A percentile compares a stretch with the other conserved stretches of the same genome.
Conservation (phyloP, 2,329 filamentous ascomycete genomes). For the Conoideocrella luteorostrata region DNA sequence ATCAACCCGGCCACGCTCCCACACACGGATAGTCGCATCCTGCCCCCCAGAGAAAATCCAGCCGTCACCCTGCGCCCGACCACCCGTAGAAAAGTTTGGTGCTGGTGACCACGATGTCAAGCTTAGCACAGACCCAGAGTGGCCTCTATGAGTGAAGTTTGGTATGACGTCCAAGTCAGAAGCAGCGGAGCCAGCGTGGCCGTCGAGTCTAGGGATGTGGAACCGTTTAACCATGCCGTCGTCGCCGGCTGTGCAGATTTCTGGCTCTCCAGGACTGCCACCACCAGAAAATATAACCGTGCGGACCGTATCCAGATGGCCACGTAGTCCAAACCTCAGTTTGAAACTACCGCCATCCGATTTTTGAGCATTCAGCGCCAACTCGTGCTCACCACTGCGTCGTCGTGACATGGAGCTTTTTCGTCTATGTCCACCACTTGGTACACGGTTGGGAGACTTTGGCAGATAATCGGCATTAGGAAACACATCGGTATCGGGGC, state of each 20-base stretch:
- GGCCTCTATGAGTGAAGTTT: conserved; percentile 92
- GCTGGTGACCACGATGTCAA: conserved; percentile 82
- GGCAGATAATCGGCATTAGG: conserved; percentile 72
- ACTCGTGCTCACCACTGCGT: conserved; percentile 61
- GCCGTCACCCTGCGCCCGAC: conserved; percentile 81
- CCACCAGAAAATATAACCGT: conserved; percentile 96
- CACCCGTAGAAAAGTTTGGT: conserved; percentile 83
- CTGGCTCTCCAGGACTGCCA: conserved; percentile 88
- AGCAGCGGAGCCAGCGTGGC: conserved; percentile 41
- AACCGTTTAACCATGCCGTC: conserved; percentile 95
- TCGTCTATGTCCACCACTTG: conserved; percentile 60
- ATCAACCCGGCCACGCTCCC: conserved; percentile 91
- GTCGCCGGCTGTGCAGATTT: conserved; percentile 93
- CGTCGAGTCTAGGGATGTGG: conserved; percentile 80
- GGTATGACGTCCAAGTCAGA: conserved; percentile 86
- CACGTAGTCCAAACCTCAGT: conserved; percentile 82
- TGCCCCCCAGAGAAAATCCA: conserved; percentile 99
- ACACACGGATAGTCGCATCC: conserved; percentile 86
- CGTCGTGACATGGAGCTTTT: conserved; percentile 74
- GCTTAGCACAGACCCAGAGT: conserved; percentile 82
- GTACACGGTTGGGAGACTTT: conserved; percentile 70
- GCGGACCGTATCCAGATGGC: conserved; percentile 88
- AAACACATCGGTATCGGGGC: conserved; percentile 84
- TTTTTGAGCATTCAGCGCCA: conserved; percentile 50
- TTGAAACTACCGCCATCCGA: conserved; percentile 76